A percentile compares a stretch with the other conserved stretches of the same genome.
phyloP scores from a whole-genome alignment of 768 basidiomycete genomes.

The Hygrocybe punicea region DNA sequence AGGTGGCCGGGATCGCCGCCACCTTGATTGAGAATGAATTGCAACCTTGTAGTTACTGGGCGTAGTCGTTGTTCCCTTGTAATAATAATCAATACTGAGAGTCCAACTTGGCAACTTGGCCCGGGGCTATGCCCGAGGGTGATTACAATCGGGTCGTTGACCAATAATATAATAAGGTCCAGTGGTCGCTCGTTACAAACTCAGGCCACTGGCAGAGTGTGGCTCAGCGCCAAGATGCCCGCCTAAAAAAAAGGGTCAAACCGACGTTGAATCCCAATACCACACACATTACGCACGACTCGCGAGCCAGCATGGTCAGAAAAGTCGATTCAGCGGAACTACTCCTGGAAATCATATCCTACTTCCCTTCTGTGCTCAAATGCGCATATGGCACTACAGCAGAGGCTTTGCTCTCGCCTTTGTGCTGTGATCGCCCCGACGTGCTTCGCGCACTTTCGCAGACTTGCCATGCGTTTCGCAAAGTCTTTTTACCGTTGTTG shows the following conservation, averaged over 20 bases:
- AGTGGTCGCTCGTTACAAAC: no score
- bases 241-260: neutral
- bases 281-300: neutral
- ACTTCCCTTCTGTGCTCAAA: conserved; percentile 21
- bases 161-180: no score
- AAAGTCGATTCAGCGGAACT: conserved; percentile 19
- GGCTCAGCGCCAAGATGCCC: no score
- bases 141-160: no score
- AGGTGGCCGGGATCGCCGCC: no score
- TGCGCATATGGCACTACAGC: conserved; percentile 10
- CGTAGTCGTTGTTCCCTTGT: no score
- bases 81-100: no score
- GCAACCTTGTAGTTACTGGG: no score
- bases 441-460: conserved; percentile 35
- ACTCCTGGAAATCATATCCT: conserved; percentile 30
- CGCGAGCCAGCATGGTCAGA: neutral
- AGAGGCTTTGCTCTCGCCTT: conserved; percentile 17
- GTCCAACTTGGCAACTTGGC: no score
- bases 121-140: no score
- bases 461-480: conserved; percentile 28
- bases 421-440: conserved; percentile 18
- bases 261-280: neutral
- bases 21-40: no score
- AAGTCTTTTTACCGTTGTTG: conserved; percentile 26
- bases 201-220: no score